Base-by-base conservation (phyloP, 2,329 filamentous ascomycete genomes). In the Fusarium sororula region DNA sequence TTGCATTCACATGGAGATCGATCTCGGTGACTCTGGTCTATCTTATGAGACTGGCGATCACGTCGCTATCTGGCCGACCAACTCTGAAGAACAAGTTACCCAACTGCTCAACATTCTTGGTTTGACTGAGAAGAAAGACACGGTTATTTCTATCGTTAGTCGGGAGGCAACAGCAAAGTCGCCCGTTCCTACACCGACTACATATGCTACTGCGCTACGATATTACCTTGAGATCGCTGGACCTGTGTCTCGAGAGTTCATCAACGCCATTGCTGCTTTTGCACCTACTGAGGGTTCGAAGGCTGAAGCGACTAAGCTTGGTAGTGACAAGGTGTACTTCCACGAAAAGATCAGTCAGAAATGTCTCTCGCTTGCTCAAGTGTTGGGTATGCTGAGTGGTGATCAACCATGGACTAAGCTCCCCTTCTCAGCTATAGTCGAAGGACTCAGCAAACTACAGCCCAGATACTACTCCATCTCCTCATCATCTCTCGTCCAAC, bases 381-480 rank as follows among this genome's bases (percentile, higher is more conserved):
- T 44, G 0, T n/a, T 66, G 15, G 15, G 18, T 6, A 47, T n/a
- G 26, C 48, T 67, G 11, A 64, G 64, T 3, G 7, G 3, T 1
- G 64, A 42, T 0, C 48, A 14, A 9, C 9, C 38, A 2, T 67
- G 60, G 64, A 7, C 7, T 0, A 28, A 24, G 15, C 0, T 45
- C 0, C 67, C 67, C 3, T 70, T 70, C 17, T 72, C 70, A 14
- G 65, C 45, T 10, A 11, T 72, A 0, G 22, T 74, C 1, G 68
- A 74, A 32, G 50, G 68, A 1, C 24, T 74, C 2, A 61, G 41
- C 28, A 66, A 66, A 22, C 65, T 74, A 2, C 58, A 66, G 7
- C 71, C 69, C 1, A 47, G 71, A 8, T 74, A 72, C 24, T 74
- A 74, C 42, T 74, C 71, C 41, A 74, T 72, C 1, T 72, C 71